Evolutionary conservation across 2,329 filamentous ascomycete genomes (phyloP), one percentile per base, ranked within the genome.

Genomic region (Tricladium varicosporioides): DNA sequence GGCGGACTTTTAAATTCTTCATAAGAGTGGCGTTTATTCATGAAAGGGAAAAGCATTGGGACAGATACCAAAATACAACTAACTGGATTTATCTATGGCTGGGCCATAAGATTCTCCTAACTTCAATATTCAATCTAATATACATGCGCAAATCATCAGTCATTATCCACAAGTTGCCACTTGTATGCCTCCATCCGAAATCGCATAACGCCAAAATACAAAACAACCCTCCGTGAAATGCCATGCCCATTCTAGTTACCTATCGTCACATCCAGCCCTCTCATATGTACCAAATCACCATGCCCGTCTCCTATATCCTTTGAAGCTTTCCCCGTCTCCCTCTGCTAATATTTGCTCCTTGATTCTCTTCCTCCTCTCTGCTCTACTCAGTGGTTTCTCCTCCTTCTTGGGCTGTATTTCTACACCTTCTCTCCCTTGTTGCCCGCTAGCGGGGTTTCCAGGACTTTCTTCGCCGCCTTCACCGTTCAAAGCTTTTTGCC

Each of bases 301-400:
- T 48, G 83, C 70, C 49, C 83, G 72, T 48, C 82, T 76, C 65
- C 83, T 80, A 64, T 84, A 83, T 59, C 80, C 19, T 76, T 72
- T 63, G 42, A 64, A 62, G 9, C 54, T 13, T 73, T 79, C 67
- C 72, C 71, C 66, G 76, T 77, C 68, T 70, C 72, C 59, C 15
- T 61, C 63, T 14, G 61, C 60, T 36, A 70, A 42, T 15, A 86
- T 78, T 64, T 85, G 82, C 60, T 82, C 78, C 67, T 82, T 84
- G 66, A 85, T 86, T 62, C 77, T 73, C 67, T 75, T 75, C 63
- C 84, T 75, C 63, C 84, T 77, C 70, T 66, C 65, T 16, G 67
- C 67, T 53, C 59, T 52, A 59, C 66, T 69, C 31, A 67, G 15
- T 5, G 58, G 59, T 27, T 65, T 64, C 48, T 60, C 59, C 43